phyloP scores from a whole-genome alignment of 345 rosid genomes.

The Angophora floribunda region DNA sequence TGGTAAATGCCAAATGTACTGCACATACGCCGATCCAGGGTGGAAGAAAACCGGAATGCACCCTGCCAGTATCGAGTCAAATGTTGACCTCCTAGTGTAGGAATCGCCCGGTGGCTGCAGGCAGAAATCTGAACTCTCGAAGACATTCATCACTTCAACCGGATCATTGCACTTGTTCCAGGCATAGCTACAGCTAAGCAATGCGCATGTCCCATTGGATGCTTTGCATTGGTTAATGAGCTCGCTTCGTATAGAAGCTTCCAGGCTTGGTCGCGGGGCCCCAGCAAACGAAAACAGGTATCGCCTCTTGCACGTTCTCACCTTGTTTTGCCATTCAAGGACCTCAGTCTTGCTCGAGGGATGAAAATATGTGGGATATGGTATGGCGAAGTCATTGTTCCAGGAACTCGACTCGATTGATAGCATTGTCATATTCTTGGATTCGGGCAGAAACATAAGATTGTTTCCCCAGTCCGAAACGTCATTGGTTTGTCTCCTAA shows the following conservation, averaged over 20 bases:
- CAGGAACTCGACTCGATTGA: constrained; percentile 33
- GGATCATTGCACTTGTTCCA: constrained; percentile 28
- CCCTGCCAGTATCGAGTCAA: constrained; percentile 51
- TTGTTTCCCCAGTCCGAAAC: constrained; percentile 38
- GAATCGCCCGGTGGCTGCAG: constrained; percentile 61
- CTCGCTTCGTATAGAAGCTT: constrained; percentile 21
- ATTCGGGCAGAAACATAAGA: constrained; percentile 37
- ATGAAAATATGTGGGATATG: constrained; percentile 62
- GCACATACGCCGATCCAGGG: constrained; percentile 34
- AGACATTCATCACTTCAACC: constrained; percentile 22
- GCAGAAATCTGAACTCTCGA: constrained; percentile 33
- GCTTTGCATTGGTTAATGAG: constrained; percentile 35
- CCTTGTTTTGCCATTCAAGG: constrained; percentile 28
- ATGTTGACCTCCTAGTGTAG: constrained; percentile 42
- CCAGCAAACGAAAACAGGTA: constrained; percentile 42
- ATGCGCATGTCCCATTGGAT: constrained; percentile 15
- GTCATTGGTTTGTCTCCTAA: constrained; percentile 5
- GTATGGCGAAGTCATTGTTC: constrained; percentile 43
- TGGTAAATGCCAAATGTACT: constrained; percentile 49
- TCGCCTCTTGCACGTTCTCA: constrained; percentile 8
- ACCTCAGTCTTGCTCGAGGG: constrained; percentile 22
- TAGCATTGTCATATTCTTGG: constrained; percentile 34
- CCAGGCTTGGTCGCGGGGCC: constrained; percentile 23
- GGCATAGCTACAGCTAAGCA: constrained; percentile 23
- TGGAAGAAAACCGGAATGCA: constrained; percentile 64